Evolutionary conservation across 2,329 filamentous ascomycete genomes (phyloP).

Genomic region (Fusarium euwallaceae): DNA sequence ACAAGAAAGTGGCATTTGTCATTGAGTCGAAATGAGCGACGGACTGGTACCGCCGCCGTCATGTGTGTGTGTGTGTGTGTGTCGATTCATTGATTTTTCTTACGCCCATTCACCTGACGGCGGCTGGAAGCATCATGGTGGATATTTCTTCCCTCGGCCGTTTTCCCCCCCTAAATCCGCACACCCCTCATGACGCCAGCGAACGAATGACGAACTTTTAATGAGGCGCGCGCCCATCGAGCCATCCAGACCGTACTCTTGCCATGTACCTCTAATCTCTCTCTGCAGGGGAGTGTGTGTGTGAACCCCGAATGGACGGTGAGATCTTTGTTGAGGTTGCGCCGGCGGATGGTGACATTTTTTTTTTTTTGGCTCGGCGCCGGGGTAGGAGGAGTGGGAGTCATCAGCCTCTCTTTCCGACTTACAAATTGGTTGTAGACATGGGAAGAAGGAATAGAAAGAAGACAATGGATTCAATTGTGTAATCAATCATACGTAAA

Average conservation of each 20-base stretch:
- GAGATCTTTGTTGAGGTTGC: constrained; percentile 9
- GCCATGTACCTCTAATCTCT: neutral
- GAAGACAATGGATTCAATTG: constrained; percentile 16
- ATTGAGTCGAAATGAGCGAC: constrained; percentile 8
- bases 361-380: neutral
- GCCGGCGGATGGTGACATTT: constrained; percentile 4
- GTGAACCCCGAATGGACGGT: neutral
- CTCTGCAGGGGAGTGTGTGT: neutral
- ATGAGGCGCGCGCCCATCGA: constrained; percentile 17
- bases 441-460: constrained; percentile 1
- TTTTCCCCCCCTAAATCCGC: constrained; percentile 11
- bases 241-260: constrained; percentile 3
- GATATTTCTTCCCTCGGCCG: constrained; percentile 8
- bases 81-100: neutral
- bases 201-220: constrained; percentile 21
- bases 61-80: neutral
- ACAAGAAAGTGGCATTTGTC: constrained; percentile 31
- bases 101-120: constrained; percentile 3
- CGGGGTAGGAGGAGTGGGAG: constrained; percentile 17
- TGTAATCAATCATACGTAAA: constrained; percentile 16
- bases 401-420: constrained; percentile 2
- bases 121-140: constrained; percentile 12
- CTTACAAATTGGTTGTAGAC: constrained; percentile 27
- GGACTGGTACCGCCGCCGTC: constrained; percentile 10
- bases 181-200: constrained; percentile 14